These are phyloP conservation scores for Acanthamoeba lenticulata DNA, from an alignment of 208 protist genomes.

Conservation along the genomic window DNA sequence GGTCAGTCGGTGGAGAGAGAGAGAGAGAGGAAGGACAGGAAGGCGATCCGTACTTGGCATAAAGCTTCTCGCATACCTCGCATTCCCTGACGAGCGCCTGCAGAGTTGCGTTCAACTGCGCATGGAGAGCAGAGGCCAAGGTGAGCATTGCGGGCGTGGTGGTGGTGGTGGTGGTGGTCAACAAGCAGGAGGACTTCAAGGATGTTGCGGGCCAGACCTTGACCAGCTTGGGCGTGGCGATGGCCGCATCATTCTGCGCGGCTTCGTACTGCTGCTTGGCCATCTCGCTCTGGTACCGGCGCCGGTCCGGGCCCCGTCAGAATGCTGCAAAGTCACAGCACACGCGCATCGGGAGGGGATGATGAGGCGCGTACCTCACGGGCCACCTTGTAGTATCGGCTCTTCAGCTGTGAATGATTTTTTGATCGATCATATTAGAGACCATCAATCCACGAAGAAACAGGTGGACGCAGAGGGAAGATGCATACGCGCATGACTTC, in stretches of 20 bases:
- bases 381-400: background rate
- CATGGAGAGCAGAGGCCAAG: background rate
- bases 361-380: background rate
- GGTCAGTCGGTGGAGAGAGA: background rate
- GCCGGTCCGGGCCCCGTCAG: background rate
- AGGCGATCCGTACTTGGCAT: background rate
- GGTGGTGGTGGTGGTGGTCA: too few species aligned
- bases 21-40: background rate
- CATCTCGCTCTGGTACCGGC: background rate
- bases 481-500: background rate
- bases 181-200: too few species aligned
- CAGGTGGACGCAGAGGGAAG: background rate
- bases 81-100: background rate
- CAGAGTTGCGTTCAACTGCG: background rate
- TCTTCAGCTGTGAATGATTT: background rate
- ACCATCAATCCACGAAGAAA: background rate
- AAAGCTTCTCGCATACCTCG: background rate
- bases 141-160: background rate
- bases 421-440: too few species aligned
- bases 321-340: too few species aligned
- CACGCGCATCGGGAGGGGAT: background rate
- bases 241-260: background rate
- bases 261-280: slow-evolving; percentile 13
- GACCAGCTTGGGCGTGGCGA: background rate
- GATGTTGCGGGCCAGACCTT: slow-evolving; percentile 8